A percentile compares a stretch with the other conserved stretches of the same genome.
Conservation (phyloP, 2,329 filamentous ascomycete species). For the Fusarium nematophilum region DNA sequence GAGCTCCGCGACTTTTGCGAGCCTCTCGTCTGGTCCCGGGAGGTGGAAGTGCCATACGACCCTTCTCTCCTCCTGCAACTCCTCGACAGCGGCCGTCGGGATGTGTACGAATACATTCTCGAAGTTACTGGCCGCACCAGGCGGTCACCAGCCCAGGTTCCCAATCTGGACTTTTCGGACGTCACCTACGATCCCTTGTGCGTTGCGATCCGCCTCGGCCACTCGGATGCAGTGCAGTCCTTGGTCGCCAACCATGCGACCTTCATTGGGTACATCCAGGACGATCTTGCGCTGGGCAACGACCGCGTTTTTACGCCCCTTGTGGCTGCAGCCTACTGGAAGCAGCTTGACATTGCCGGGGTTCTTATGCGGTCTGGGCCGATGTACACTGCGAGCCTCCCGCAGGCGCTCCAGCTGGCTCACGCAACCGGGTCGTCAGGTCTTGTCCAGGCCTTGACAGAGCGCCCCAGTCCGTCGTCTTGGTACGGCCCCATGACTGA, state of each 20-base stretch:
- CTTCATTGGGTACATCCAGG: constrained; percentile 39
- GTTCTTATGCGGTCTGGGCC: constrained; percentile 34
- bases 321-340: constrained; percentile 44
- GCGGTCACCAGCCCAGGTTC: constrained; percentile 3
- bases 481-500: constrained; percentile 14
- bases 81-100: constrained; percentile 37
- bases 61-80: constrained; percentile 39
- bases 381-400: constrained; percentile 30
- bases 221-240: constrained; percentile 19
- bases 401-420: constrained; percentile 40
- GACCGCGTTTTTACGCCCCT: constrained; percentile 44
- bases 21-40: constrained; percentile 42
- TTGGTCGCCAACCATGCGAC: constrained; percentile 32
- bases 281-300: constrained; percentile 7
- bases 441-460: constrained; percentile 33
- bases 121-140: constrained; percentile 43
- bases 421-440: constrained; percentile 22
- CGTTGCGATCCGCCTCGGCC: constrained; percentile 45
- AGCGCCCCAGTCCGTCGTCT: constrained; percentile 4
- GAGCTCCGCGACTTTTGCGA: constrained; percentile 43
- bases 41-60: constrained; percentile 41
- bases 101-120: constrained; percentile 45
- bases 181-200: constrained; percentile 45
- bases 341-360: constrained; percentile 36
- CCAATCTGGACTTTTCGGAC: constrained; percentile 33